Base-by-base conservation (phyloP, 768 basidiomycete genomes). In the Pisolithus microcarpus region DNA sequence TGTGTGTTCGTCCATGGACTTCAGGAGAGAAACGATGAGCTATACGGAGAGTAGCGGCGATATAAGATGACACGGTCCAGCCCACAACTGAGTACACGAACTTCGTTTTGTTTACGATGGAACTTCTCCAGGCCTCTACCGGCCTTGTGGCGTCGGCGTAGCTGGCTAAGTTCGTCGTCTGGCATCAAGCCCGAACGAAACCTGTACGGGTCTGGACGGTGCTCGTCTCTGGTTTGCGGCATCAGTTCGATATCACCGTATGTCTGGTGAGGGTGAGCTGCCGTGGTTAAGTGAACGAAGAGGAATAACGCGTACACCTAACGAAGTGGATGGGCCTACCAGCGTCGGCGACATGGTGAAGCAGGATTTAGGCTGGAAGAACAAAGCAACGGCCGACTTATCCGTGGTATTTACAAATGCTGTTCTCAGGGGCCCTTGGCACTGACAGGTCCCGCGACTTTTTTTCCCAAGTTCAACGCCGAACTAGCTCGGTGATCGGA, bases 1-100 rank as follows among this genome's bases (percentile, higher is more conserved):
- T 0, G 91, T 91, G 61, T 93, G 88, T 31, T 85, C 83, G 34
- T 91, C 87, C 80, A 98, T 86, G 1, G 92, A 80, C 67, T 95
- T 96, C 31, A 98, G 77, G 54, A 97, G 69, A n/a, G 81, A 78
- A n/a, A 70, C 64, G 55, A 98, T 95, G 52, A 93, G 84, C 87
- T 95, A 19, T 15, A 45, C 24, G 3, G 26, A 43, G 23, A 28
- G 28, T 9, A 23, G n/a, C 8, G 15, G 45, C 8, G 19, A 4
- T 36, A 23, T 46, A 60, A 39, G 18, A 53, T n/a, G 44, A 55
- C 26, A 42, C 48, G 34, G 21, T 30, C 39, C 34, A 11, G 43
- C 51, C 18, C 37, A 21, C 11, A 28, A 38, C 43, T 52, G 43
- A 48, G 46, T 15, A 30, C 36, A 61, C 78, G 36, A 44, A 86